phyloP scores from a whole-genome alignment of 192 early-diverging fungal species.

The Entrophospora sp. region DNA sequence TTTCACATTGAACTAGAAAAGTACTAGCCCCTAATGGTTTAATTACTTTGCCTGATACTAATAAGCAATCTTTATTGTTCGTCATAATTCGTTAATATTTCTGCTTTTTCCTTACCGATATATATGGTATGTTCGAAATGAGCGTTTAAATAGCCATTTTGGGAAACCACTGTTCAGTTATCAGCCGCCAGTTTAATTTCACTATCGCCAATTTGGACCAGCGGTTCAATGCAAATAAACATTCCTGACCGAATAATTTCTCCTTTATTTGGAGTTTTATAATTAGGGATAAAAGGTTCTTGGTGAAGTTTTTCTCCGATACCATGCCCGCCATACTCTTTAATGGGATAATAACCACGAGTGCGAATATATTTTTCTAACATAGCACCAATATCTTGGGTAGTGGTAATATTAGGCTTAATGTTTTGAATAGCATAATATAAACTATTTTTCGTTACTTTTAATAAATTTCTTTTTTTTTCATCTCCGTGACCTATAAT shows the following conservation, averaged over 20 bases:
- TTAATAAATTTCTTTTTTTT: neutral
- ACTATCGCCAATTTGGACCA: neutral
- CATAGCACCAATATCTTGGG: neutral
- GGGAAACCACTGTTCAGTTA: slow-evolving; percentile 5
- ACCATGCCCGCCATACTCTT: slow-evolving; percentile 12
- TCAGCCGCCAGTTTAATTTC: neutral
- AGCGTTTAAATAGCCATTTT: slow-evolving; percentile 11
- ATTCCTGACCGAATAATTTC: neutral
- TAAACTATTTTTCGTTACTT: slow-evolving; percentile 9
- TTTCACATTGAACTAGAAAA: too few species aligned
- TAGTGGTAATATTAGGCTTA: slow-evolving; percentile 1
- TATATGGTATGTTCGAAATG: slow-evolving; percentile 12
- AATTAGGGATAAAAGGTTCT: slow-evolving; percentile 8
- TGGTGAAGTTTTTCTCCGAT: neutral
- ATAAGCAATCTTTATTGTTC: too few species aligned
- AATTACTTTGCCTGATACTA: too few species aligned
- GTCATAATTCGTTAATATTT: slow-evolving; percentile 15
- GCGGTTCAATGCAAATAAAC: slow-evolving; percentile 16
- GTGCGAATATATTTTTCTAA: slow-evolving; percentile 1
- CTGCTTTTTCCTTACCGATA: neutral
- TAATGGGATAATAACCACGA: slow-evolving; percentile 1
- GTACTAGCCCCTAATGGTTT: too few species aligned
- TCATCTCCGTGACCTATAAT: neutral
- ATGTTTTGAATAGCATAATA: slow-evolving; percentile 12
- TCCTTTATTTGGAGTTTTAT: neutral